Percentiles rank a stretch among this genome's conserved stretches.
These are phyloP conservation scores for Achaetomiella virescens DNA, from an alignment of 495 filamentous ascomycete genomes.

Conservation along the genomic window DNA sequence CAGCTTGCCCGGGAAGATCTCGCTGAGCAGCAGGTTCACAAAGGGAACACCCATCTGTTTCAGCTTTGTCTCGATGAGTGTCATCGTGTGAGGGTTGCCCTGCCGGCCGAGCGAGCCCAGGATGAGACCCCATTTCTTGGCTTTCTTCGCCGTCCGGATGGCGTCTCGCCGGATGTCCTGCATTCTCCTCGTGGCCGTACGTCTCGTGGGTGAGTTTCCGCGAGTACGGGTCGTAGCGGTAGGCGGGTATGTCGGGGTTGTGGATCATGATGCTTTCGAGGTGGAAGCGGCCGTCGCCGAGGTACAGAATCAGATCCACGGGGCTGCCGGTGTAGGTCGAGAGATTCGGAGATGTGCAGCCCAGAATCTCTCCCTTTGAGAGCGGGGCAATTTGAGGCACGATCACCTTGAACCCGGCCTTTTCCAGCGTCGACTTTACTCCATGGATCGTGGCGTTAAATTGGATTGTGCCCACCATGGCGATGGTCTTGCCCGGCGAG, in stretches of 20 bases:
- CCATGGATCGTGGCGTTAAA: constrained; percentile 96
- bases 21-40: constrained; percentile 76
- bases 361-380: constrained; percentile 89
- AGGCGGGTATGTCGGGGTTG: constrained; percentile 82
- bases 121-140: constrained; percentile 89
- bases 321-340: constrained; percentile 35
- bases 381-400: constrained; percentile 92
- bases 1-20: constrained; percentile 94
- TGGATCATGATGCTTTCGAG: constrained; percentile 98
- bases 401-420: constrained; percentile 71
- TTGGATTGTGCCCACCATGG: constrained; percentile 94
- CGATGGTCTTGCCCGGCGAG: constrained; percentile 72
- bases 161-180: constrained; percentile 71
- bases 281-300: constrained; percentile 95
- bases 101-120: constrained; percentile 87
- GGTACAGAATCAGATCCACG: constrained; percentile 80
- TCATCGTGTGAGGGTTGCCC: constrained; percentile 90
- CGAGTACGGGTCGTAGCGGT: constrained; percentile 95
- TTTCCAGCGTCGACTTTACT: constrained; percentile 65
- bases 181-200: constrained; percentile 87
- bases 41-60: constrained; percentile 61
- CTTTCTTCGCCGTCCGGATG: constrained; percentile 63
- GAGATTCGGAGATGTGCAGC: constrained; percentile 85
- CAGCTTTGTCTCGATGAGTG: constrained; percentile 72
- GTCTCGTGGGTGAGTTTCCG: constrained; percentile 81